Evolutionary conservation across 495 filamentous ascomycete genomes (phyloP), one percentile per base, ranked within the genome.

Genomic region (Neurospora sp.): DNA sequence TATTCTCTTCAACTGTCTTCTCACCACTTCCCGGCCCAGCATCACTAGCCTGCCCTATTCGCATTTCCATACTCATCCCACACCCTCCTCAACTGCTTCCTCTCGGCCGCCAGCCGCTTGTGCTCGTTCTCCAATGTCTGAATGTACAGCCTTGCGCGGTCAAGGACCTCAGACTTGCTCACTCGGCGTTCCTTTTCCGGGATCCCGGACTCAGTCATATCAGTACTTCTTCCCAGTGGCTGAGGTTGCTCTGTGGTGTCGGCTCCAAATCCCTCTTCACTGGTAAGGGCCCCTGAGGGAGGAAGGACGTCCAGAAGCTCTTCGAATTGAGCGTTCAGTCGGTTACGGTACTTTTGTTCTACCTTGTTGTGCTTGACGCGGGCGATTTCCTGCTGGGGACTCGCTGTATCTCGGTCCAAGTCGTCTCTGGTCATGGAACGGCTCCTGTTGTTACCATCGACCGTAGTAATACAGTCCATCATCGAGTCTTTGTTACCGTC

Each of bases 161-260:
- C 76, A 40, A 82, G 73, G 54, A 82, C 79, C 38, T 82, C 79
- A 1, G 75, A 77, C 59, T 82, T 82, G 71, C 77, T 80, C 14
- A 80, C 72, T 66, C 72, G 42, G 41, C 74, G 72, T 18, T 74
- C 54, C 48, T 48, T 69, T 20, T 35, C 66, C n/a, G 31, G 10
- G 35, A 23, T 69, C 7, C 14, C 48, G 7, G 8, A 4, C 3
- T 35, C 54, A 35, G 6, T 6, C 54, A 66, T 9, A 1, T 38
- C 35, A 40, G 12, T 14, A 8, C 18, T 27, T 70, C 8, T 5
- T 14, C 1, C 6, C 11, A 18, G 69, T 20, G 35, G 39, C 20
- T 70, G 39, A 0, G 9, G 3, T 7, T 46, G n/a, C 27, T 70
- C 5, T 70, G 14, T 18, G 6, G 6, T 46, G 18, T 70, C 12